phyloP scores from a whole-genome alignment of 495 filamentous ascomycete species.

The Xylaria telfairii region DNA sequence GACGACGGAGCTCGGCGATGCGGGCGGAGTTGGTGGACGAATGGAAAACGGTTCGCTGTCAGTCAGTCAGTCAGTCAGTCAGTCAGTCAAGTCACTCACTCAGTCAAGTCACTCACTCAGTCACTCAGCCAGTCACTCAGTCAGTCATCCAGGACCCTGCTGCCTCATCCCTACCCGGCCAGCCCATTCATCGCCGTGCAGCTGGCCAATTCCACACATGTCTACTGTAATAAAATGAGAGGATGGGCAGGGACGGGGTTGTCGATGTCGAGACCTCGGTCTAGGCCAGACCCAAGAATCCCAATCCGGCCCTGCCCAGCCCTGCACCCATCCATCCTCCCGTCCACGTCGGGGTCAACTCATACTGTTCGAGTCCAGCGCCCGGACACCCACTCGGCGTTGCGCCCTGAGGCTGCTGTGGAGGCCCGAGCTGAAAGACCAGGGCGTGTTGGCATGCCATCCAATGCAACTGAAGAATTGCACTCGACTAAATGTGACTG shows the following conservation, averaged over 20 bases:
- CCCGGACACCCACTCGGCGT: not conserved
- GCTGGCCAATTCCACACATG: not conserved
- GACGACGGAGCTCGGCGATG: conserved; percentile 7
- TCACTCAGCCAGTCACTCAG: too few relatives aligned
- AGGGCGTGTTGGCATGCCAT: conserved; percentile 5
- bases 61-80: too few relatives aligned
- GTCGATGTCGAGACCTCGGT: conserved; percentile 8
- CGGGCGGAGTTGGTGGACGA: not conserved
- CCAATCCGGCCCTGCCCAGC: not conserved
- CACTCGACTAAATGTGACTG: conserved; percentile 2
- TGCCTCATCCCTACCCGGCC: not conserved
- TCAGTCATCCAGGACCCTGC: not conserved
- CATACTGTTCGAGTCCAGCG: not conserved
- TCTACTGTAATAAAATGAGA: not conserved
- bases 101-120: too few relatives aligned
- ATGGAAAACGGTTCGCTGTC: conserved; percentile 4
- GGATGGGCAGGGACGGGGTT: too few relatives aligned
- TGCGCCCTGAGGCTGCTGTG: conserved; percentile 19
- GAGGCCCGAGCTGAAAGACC: conserved; percentile 18
- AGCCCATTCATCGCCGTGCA: conserved; percentile 15
- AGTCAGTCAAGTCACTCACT: too few relatives aligned
- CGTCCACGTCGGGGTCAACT: conserved; percentile 6
- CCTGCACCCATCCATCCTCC: not conserved
- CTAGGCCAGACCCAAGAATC: not conserved
- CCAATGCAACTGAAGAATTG: too few relatives aligned